A percentile compares a stretch with the other conserved stretches of the same genome.
phyloP scores from a whole-genome alignment of 2,329 filamentous ascomycete genomes.

The Cladosporium velox region DNA sequence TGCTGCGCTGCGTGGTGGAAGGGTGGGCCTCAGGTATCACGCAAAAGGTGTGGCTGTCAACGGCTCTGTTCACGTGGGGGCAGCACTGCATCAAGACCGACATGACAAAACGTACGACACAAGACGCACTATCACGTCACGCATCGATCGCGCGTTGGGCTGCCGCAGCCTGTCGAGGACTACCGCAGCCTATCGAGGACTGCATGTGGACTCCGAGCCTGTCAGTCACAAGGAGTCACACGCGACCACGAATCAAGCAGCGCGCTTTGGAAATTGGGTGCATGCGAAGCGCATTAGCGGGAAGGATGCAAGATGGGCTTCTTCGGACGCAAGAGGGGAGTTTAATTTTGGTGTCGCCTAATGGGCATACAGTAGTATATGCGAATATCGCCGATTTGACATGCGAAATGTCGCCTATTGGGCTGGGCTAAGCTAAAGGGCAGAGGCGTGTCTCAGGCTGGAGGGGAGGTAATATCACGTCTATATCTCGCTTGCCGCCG shows the following conservation, averaged over 20 bases:
- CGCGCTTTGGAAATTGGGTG: not conserved
- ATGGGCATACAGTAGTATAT: not conserved
- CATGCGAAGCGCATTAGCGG: not conserved
- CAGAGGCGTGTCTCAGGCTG: not conserved
- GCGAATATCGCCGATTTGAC: not conserved
- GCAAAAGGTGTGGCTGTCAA: not conserved
- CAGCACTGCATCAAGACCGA: not conserved
- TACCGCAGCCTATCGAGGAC: not conserved
- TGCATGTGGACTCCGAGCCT: too few relatives aligned
- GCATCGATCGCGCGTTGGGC: slow-evolving; percentile 4
- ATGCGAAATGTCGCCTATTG: not conserved
- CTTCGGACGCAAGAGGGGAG: slow-evolving; percentile 1
- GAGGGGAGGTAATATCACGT: not conserved
- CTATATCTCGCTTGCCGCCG: not conserved
- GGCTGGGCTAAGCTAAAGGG: not conserved
- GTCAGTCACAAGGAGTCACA: not conserved
- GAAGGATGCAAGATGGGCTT: not conserved
- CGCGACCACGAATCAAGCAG: not conserved
- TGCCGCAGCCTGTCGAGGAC: not conserved
- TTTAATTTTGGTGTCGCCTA: not conserved
- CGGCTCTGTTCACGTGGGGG: not conserved
- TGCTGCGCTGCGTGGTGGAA: not conserved
- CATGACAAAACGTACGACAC: not conserved
- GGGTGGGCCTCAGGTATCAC: slow-evolving; percentile 16
- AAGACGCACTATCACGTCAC: not conserved